A percentile compares a stretch with the other conserved stretches of the same genome.
phyloP scores from a whole-genome alignment of 106 monocot species.

The Dendrobium nobile region DNA sequence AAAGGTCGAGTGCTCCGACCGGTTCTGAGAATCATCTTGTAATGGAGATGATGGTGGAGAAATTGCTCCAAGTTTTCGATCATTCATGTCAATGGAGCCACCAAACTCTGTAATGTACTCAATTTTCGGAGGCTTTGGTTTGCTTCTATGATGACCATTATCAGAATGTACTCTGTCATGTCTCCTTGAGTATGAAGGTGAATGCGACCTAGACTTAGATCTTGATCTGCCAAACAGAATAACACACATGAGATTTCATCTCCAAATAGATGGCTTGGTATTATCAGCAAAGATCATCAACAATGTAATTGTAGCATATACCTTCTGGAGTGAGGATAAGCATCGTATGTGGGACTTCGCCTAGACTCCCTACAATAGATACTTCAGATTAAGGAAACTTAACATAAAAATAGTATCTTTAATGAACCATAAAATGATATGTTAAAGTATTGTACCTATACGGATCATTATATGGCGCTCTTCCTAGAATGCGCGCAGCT shows the following conservation, averaged over 20 bases:
- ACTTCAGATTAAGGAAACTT: neutral
- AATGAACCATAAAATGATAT: neutral
- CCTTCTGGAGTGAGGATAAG: slow-evolving; percentile 73
- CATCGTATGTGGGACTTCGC: slow-evolving; percentile 95
- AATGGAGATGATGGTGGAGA: slow-evolving; percentile 92
- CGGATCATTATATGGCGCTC: slow-evolving; percentile 73
- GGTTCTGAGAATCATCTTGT: slow-evolving; percentile 51
- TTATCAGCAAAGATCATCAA: neutral
- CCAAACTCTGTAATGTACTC: slow-evolving; percentile 99
- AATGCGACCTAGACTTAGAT: slow-evolving; percentile 66
- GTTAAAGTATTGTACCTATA: slow-evolving; percentile 45
- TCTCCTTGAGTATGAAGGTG: slow-evolving; percentile 64
- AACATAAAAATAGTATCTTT: neutral
- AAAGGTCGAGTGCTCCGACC: slow-evolving; percentile 97
- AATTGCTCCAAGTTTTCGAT: slow-evolving; percentile 45
- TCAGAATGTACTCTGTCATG: slow-evolving; percentile 60
- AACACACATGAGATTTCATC: neutral
- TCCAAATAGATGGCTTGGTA: neutral
- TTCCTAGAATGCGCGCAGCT: slow-evolving; percentile 56
- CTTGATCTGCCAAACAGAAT: slow-evolving; percentile 49
- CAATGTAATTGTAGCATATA: slow-evolving; percentile 9
- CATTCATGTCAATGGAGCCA: slow-evolving; percentile 41
- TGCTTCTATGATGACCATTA: slow-evolving; percentile 56
- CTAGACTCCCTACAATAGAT: slow-evolving; percentile 50
- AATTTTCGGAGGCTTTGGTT: slow-evolving; percentile 71